Percentiles rank a stretch among this genome's conserved stretches.
These are phyloP conservation scores for Bonnemaisonia californica DNA, from an alignment of 31 red algal species.

Conservation along the genomic window DNA sequence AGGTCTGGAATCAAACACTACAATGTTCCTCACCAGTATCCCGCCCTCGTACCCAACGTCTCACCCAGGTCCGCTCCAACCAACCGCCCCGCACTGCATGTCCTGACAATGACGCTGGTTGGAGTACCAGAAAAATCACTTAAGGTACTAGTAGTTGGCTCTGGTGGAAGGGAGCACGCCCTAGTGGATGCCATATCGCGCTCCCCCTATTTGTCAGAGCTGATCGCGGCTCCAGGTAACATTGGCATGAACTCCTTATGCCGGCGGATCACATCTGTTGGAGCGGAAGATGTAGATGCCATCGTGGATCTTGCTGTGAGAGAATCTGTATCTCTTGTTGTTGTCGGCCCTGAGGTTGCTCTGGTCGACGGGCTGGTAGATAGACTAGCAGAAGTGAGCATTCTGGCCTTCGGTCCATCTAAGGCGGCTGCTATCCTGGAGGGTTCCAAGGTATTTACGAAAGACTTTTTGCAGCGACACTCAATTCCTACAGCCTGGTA, in stretches of 20 bases:
- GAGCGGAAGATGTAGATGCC: constrained; percentile 54
- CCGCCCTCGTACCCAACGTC: neutral
- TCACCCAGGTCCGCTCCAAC: neutral
- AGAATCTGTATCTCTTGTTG: constrained; percentile 63
- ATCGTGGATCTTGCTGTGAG: constrained; percentile 54
- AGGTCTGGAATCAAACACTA: neutral
- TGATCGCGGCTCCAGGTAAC: constrained; percentile 88
- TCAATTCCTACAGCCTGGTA: constrained; percentile 92
- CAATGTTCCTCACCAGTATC: neutral
- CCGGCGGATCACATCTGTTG: constrained; percentile 18
- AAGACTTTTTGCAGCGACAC: constrained; percentile 85
- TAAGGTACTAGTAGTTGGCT: constrained; percentile 81
- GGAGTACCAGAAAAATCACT: constrained; percentile 30
- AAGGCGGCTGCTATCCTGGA: constrained; percentile 82
- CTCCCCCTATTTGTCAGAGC: constrained; percentile 50
- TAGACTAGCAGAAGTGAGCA: constrained; percentile 41
- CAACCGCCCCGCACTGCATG: neutral
- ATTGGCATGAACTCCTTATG: constrained; percentile 53
- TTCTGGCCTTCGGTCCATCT: constrained; percentile 85
- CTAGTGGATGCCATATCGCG: constrained; percentile 59
- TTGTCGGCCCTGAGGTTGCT: constrained; percentile 94
- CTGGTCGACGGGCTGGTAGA: constrained; percentile 88
- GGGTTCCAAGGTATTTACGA: constrained; percentile 91
- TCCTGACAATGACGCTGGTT: neutral
- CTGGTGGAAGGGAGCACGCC: constrained; percentile 96